Base-by-base conservation (phyloP, 345 rosid genomes). In the Salix suchowensis region DNA sequence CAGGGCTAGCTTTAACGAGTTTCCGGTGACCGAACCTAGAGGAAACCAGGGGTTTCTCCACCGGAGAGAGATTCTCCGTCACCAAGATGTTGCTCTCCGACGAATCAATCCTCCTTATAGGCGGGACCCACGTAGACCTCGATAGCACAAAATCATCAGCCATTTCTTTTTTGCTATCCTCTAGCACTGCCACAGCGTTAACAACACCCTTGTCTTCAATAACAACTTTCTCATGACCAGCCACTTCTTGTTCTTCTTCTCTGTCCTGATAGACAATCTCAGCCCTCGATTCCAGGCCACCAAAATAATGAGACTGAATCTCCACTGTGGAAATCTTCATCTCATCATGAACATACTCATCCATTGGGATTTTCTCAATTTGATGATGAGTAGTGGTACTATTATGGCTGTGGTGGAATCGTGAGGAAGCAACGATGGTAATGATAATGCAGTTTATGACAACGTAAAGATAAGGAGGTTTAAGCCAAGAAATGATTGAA, bases 391-490 rank as follows among this genome's bases (percentile, higher is more conserved):
- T 40, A 67, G 9, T 21, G 32, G 40, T 15, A 16, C 23, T 36
- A 12, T 68, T 12, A 12, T 60, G 76, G 76, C 39, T 74, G 32
- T 69, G 78, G 77, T 73, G 82, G 73, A 82, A 86, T 60, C 82
- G 80, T 1, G 94, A 87, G 48, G 92, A 82, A 39, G 88, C 89
- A 65, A 74, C 86, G 50, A 93, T 86, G 28, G 77, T 76, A 72
- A 88, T 81, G 85, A 91, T 90, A 69, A 93, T 90, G 66, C 71
- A 80, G 70, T 91, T 90, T 76, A 84, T 68, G 70, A 85, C 9
- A 67, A 88, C 37, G 71, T 85, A 90, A 12, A 86, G 84, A 79
- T 85, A 89, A 23, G 88, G 92, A 6, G 94, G 97, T 70, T 74
- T 85, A 40, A 87, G 86, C 93, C 89, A 91, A 3, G 88, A 74